Percentiles rank a stretch among this genome's conserved stretches.
phyloP scores from a whole-genome alignment of 306 rosid genomes.

The Geum urbanum region DNA sequence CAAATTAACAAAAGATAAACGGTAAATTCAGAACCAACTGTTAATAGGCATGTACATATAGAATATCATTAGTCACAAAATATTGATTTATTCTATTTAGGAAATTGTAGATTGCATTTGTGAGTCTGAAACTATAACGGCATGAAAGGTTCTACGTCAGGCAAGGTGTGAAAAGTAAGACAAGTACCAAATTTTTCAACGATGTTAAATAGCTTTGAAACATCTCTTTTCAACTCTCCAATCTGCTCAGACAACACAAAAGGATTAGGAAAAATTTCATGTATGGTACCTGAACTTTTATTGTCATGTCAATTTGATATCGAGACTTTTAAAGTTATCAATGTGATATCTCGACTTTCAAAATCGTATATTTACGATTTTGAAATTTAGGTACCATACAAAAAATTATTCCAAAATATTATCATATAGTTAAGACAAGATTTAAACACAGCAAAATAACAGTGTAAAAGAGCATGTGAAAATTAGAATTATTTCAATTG shows the following conservation, averaged over 20 bases:
- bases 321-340: no score
- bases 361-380: no score
- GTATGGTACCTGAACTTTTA: no score
- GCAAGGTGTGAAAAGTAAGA: slow-evolving; percentile 6
- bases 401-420: not conserved
- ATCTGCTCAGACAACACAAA: slow-evolving; percentile 46
- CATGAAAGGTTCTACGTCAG: not conserved
- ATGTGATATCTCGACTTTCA: no score
- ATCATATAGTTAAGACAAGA: slow-evolving; percentile 9
- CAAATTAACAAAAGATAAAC: not conserved
- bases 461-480: no score
- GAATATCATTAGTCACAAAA: not conserved
- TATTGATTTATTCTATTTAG: not conserved
- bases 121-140: not conserved
- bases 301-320: no score
- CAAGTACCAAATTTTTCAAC: slow-evolving; percentile 87
- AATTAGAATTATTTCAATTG: no score
- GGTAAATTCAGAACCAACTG: not conserved
- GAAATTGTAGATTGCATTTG: not conserved
- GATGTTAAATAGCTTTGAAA: slow-evolving; percentile 88
- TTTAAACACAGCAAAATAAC: not conserved
- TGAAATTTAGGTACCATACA: no score
- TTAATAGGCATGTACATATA: no score
- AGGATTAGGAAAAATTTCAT: not conserved
- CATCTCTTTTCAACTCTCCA: slow-evolving; percentile 64